Percentiles rank a stretch among this genome's conserved stretches.
These are phyloP conservation scores for Cyclotella kingstonii DNA, from an alignment of 108 stramenopile genomes.

Conservation along the genomic window DNA sequence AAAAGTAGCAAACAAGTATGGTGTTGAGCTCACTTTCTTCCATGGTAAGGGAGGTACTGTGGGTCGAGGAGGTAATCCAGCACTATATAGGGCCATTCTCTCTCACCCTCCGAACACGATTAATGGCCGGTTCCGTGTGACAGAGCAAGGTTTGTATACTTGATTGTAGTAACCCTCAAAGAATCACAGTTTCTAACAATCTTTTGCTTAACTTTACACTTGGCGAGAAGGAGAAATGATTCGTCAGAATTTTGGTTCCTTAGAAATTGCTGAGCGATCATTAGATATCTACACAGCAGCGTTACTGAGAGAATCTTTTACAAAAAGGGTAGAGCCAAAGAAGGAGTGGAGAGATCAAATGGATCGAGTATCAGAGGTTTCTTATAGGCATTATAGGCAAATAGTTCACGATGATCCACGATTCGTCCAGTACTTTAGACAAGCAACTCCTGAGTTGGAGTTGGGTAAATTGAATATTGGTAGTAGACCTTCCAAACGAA, in stretches of 20 bases:
- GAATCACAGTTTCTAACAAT: too few relatives aligned
- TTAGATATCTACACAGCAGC: conserved; percentile 97
- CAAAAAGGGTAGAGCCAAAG: conserved; percentile 65
- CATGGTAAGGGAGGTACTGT: conserved; percentile 98
- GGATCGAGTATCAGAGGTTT: conserved; percentile 73
- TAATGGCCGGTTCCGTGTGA: conserved; percentile 97
- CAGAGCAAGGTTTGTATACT: too few relatives aligned
- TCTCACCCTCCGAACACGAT: conserved; percentile 95
- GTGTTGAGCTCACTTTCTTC: conserved; percentile 75
- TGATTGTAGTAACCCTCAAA: too few relatives aligned
- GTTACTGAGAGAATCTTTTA: conserved; percentile 83
- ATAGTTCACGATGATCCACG: conserved; percentile 87
- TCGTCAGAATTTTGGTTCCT: conserved; percentile 94
- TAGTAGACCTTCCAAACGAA: conserved; percentile 92
- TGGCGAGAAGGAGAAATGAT: conserved; percentile 99
- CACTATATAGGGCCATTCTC: conserved; percentile 82
- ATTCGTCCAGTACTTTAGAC: conserved; percentile 96
- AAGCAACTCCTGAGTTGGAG: conserved; percentile 96
- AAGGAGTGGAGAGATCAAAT: conserved; percentile 83
- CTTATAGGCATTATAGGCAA: conserved; percentile 82
- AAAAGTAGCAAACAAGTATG: conserved; percentile 67
- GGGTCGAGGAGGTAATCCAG: conserved; percentile 95
- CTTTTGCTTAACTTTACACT: too few relatives aligned
- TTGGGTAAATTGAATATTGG: conserved; percentile 91
- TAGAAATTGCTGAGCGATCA: conserved; percentile 84